Evolutionary conservation across 192 early-diverging fungal genomes (phyloP).

Genomic region (Entrophospora sp.): DNA sequence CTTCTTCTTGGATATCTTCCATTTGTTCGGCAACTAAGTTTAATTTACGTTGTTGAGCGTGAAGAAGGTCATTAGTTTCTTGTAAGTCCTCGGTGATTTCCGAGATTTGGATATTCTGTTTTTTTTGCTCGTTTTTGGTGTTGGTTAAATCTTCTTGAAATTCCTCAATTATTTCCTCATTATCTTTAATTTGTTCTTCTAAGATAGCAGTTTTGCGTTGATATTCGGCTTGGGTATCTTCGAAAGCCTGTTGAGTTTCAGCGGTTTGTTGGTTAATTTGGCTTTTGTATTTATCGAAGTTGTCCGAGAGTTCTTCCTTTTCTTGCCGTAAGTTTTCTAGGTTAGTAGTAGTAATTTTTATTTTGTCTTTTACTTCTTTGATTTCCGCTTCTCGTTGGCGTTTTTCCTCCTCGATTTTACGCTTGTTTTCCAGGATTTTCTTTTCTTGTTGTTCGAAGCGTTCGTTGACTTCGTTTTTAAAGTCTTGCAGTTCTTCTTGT

Average conservation of each 20-base stretch:
- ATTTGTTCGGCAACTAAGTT: conserved; percentile 1
- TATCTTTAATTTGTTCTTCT: neutral
- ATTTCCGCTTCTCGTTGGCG: neutral
- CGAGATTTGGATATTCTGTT: neutral
- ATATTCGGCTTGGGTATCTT: neutral
- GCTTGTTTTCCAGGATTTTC: neutral
- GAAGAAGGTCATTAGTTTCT: neutral
- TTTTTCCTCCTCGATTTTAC: neutral
- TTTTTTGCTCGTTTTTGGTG: neutral
- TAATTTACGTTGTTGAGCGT: neutral
- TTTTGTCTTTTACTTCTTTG: neutral
- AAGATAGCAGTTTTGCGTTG: neutral
- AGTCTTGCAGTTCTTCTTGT: neutral
- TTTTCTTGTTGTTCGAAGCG: conserved; percentile 1
- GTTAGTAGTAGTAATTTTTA: neutral
- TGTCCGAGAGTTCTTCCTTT: neutral
- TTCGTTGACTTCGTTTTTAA: neutral
- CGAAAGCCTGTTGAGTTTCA: neutral
- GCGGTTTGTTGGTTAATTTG: neutral
- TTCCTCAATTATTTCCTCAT: neutral
- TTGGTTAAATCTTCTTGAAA: neutral
- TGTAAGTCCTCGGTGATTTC: neutral
- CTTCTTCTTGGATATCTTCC: conserved; percentile 3
- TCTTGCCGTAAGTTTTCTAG: neutral
- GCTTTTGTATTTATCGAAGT: neutral